phyloP scores from a whole-genome alignment of 805 yeast species.

The Hanseniaspora clermontiae region DNA sequence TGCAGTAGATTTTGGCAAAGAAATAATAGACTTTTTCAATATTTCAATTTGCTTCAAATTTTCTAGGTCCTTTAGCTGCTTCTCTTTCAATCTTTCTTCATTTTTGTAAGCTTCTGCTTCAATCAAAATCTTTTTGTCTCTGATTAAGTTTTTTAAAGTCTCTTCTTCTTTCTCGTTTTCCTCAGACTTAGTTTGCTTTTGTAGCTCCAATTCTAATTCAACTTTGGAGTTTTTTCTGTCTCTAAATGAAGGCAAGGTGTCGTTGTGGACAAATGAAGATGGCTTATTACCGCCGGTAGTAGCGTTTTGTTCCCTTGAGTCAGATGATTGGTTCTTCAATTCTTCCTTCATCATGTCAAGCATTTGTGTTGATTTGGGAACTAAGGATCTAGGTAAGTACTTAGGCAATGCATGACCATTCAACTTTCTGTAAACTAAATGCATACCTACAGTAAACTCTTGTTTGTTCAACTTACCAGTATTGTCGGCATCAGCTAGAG shows the following conservation, averaged over 20 bases:
- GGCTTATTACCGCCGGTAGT: conserved; percentile 19
- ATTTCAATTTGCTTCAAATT: conserved; percentile 47
- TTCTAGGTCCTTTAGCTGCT: conserved; percentile 23
- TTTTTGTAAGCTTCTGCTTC: conserved; percentile 31
- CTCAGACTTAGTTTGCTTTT: conserved; percentile 15
- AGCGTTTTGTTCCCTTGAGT: conserved; percentile 13
- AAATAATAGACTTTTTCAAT: conserved; percentile 47
- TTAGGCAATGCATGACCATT: conserved; percentile 80
- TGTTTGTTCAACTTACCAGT: conserved; percentile 75
- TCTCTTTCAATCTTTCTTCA: conserved; percentile 28
- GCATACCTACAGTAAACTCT: conserved; percentile 95
- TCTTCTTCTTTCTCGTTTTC: conserved; percentile 29
- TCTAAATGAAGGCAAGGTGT: conserved; percentile 57
- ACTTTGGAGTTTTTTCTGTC: conserved; percentile 37
- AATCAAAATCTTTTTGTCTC: conserved; percentile 58
- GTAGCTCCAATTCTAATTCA: conserved; percentile 9
- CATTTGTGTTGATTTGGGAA: conserved; percentile 74
- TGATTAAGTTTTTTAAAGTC: conserved; percentile 49
- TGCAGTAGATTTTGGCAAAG: conserved; percentile 28
- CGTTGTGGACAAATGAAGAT: conserved; percentile 64
- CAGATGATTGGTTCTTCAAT: conserved; percentile 19
- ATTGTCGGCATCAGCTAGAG: conserved; percentile 67
- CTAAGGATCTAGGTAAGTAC: conserved; percentile 71
- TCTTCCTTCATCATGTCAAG: conserved; percentile 59
- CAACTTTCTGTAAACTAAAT: conserved; percentile 77